Conservation (phyloP, 257 asterid genomes). For the Nicotiana tomentosiformis region DNA sequence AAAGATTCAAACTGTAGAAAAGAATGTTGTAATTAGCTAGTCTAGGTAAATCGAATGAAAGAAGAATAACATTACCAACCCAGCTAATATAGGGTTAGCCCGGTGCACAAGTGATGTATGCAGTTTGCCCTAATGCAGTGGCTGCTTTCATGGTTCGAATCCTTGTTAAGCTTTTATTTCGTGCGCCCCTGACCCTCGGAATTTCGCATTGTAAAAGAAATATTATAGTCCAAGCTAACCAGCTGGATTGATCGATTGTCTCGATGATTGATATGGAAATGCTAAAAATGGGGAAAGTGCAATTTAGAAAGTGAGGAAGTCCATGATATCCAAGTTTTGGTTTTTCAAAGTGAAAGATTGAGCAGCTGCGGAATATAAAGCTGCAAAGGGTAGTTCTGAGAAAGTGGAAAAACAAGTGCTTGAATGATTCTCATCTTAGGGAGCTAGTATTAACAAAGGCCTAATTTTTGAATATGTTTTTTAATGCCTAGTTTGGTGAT, state of each 20-base stretch:
- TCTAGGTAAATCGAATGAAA: too few species aligned
- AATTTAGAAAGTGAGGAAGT: not conserved
- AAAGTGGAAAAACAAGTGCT: not conserved
- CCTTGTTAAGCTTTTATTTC: too few species aligned
- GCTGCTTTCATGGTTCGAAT: too few species aligned
- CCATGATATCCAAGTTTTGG: not conserved
- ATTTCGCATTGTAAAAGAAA: too few species aligned
- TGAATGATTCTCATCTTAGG: not conserved
- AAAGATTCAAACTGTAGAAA: too few species aligned
- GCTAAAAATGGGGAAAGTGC: not conserved
- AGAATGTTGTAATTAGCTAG: too few species aligned
- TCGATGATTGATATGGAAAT: not conserved
- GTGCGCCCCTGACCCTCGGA: too few species aligned
- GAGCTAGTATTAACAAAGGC: not conserved
- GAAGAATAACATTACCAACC: too few species aligned
- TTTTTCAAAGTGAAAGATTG: not conserved
- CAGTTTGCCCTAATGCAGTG: too few species aligned
- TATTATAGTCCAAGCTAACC: not conserved
- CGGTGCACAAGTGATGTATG: too few species aligned
- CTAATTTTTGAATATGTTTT: not conserved
- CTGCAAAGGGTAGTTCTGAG: not conserved
- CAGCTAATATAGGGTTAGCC: too few species aligned
- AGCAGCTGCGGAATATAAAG: not conserved
- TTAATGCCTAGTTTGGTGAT: not conserved
- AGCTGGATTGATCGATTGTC: not conserved